phyloP scores from a whole-genome alignment of 2,329 filamentous ascomycete species.

The Davidsoniella eucalypti region DNA sequence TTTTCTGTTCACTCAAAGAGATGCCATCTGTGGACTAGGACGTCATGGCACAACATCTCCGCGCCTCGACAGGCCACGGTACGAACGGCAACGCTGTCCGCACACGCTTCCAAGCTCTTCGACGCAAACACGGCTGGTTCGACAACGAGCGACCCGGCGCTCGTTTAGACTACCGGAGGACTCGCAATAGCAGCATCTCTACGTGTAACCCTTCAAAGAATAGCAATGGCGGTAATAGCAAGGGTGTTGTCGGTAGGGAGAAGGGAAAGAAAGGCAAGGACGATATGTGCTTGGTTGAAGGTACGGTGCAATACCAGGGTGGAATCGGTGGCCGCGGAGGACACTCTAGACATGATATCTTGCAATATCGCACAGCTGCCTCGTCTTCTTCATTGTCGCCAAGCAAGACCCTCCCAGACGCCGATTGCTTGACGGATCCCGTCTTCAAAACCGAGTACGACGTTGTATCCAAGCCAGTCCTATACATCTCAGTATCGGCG shows the following conservation, averaged over 20 bases:
- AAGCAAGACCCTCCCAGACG: too few relatives aligned
- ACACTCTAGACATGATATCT: too few relatives aligned
- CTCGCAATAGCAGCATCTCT: not conserved
- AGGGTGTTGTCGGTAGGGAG: not conserved
- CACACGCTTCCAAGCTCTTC: slow-evolving; percentile 26
- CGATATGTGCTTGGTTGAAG: not conserved
- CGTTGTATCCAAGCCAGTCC: too few relatives aligned
- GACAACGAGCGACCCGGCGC: slow-evolving; percentile 16
- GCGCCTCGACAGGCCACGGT: slow-evolving; percentile 24
- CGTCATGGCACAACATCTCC: slow-evolving; percentile 21
- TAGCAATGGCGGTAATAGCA: not conserved
- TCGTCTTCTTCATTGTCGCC: too few relatives aligned
- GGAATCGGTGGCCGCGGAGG: not conserved
- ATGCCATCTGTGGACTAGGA: slow-evolving; percentile 27
- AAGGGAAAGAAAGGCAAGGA: not conserved
- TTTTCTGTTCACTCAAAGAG: slow-evolving; percentile 26
- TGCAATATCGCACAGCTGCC: too few relatives aligned
- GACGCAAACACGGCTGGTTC: slow-evolving; percentile 25
- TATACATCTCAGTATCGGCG: not conserved
- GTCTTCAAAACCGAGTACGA: too few relatives aligned
- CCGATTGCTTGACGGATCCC: too few relatives aligned
- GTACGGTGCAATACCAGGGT: too few relatives aligned
- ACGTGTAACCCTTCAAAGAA: not conserved
- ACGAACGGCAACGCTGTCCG: slow-evolving; percentile 27
- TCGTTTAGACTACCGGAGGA: not conserved